Conservation (phyloP, 257 asterid species). For the Nicotiana sylvestris region DNA sequence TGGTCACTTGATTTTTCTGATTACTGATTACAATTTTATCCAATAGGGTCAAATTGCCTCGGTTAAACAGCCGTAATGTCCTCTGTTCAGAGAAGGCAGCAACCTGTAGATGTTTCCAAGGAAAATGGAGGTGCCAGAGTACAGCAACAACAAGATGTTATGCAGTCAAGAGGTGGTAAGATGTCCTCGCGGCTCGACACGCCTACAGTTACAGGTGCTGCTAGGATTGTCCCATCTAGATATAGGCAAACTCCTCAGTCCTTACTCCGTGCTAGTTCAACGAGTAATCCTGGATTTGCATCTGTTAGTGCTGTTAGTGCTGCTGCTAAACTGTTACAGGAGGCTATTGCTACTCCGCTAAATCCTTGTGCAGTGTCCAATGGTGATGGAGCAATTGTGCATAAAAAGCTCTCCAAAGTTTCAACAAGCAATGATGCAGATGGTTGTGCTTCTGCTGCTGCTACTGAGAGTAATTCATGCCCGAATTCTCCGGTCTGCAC, state of each 20-base stretch:
- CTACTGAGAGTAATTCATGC: conserved; percentile 39
- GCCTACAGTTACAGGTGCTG: conserved; percentile 37
- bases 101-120: conserved; percentile 20
- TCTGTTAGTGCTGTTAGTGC: conserved; percentile 47
- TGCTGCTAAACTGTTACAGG: conserved; percentile 69
- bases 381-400: conserved; percentile 20
- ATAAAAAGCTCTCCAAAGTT: conserved; percentile 32
- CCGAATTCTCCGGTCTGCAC: conserved; percentile 51
- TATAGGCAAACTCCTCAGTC: conserved; percentile 39
- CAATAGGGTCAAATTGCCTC: background rate
- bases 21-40: background rate
- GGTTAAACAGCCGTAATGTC: conserved; percentile 8
- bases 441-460: conserved; percentile 15
- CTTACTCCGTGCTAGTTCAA: conserved; percentile 33
- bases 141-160: conserved; percentile 24
- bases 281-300: conserved; percentile 25
- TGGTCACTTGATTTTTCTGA: background rate
- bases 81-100: conserved; percentile 25
- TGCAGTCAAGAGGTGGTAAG: conserved; percentile 14
- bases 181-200: conserved; percentile 51
- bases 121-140: conserved; percentile 32
- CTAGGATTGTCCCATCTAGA: conserved; percentile 60
- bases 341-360: conserved; percentile 41
- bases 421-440: conserved; percentile 30
- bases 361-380: conserved; percentile 1